Evolutionary conservation across 192 early-diverging fungal species (phyloP), one percentile per base, ranked within the genome.

Genomic region (Coemansia sp.): DNA sequence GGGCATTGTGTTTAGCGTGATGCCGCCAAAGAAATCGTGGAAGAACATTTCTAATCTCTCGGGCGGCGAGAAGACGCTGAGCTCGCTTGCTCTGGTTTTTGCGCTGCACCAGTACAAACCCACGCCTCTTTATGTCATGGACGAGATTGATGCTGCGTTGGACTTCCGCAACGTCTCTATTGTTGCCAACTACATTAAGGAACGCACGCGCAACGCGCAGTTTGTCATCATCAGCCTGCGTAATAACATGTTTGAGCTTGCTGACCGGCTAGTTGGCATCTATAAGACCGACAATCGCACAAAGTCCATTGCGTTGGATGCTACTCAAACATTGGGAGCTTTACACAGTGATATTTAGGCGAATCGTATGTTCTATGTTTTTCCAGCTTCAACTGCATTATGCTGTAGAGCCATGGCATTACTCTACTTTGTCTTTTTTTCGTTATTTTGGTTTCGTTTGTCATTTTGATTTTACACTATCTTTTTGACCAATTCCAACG

Each of bases 171-270:
- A 99, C 73, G 96, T 98, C 22, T 97, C 94, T 14, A 99, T 99
- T 78, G 92, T 99, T 4, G 97, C 96, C 14, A 97, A 98, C 75
- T 98, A 98, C 73, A 95, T 99, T 82, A 96, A 96, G 70, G 94
- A 97, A 69, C 87, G 95, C 63, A 97, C 97, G 8, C 92, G 90
- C 78, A 90, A 96, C 72, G 97, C 94, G 2, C 97, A 99, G 84
- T 99, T 99, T 84, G 88, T 99, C 33, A 96, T 99, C 67, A 97
- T 99, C 73, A 95, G 93, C 68, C 84, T 99, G 63, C 85, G 97
- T 60, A 97, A 99, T 85, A 96, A 99, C 73, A 99, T 99, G 96
- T 99, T 99, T 89, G 97, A 99, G 82, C 85, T 98, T 19, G 97
- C 96, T 0, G 96, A 98, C 74, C 88, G 95, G n/a, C 82, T 99